Evolutionary conservation across 1,139 yeast genomes (phyloP), one percentile per base, ranked within the genome.

Genomic region (Sugiyamaella grinbergsii): DNA sequence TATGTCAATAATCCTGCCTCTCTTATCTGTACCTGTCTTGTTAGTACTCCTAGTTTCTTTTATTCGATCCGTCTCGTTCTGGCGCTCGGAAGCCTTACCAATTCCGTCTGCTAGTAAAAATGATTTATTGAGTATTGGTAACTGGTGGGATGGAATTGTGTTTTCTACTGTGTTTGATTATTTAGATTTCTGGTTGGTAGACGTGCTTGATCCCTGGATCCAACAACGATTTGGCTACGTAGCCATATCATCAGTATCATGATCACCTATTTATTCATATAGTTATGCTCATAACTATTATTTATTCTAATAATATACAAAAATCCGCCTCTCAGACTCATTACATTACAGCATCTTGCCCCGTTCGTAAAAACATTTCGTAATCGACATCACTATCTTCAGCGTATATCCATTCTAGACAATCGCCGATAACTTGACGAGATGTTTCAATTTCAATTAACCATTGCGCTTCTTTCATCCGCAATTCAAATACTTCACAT

Each of bases 401-500:
- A 13, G 56, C 49, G 46, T 69, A 66, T 23, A 67, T 63, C 71
- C 71, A 70, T 47, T 62, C 66, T 22, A 60, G 53, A 45, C 70
- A 63, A 51, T 70, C 73, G 18, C 59, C 50, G 19, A 67, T 57
- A 15, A 69, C 64, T 36, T 63, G 61, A 7, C 63, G 57, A 5
- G 86, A 79, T 11, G 79, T 78, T 23, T 73, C 73, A 60, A 75
- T 72, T 61, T 83, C 89, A 65, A 85, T 68, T 52, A 72, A 76
- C 59, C 77, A 67, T 59, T 87, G 91, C 54, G 83, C 86, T 47
- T 77, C 75, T 53, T 80, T 72, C 73, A 87, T 75, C 52, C 82
- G 72, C 23, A 71, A 65, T 64, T 83, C 83, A 42, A 88, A 72
- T 2, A 73, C 68, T 61, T 86, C 95, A 66, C 96, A 87, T 29